A percentile compares a stretch with the other conserved stretches of the same genome.
Conservation (phyloP, 177 flowering plant genomes). For the Vitis hybrid region DNA sequence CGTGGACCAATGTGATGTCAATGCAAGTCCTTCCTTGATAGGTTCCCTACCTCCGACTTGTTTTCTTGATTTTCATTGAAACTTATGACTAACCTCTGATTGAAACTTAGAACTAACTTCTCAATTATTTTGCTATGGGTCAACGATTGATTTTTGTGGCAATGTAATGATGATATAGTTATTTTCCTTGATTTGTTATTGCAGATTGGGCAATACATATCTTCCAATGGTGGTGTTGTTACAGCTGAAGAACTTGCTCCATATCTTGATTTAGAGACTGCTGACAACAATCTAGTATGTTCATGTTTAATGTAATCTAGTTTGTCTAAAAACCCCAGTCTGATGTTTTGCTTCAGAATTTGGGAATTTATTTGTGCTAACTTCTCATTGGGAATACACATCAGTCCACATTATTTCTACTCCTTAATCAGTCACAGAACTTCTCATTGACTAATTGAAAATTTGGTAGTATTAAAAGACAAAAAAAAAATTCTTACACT, state of each 20-base stretch:
- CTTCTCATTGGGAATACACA: neutral
- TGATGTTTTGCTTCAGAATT: constrained; percentile 6
- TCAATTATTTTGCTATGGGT: neutral
- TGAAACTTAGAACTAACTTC: neutral
- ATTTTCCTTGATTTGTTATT: constrained; percentile 12
- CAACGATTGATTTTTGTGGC: neutral
- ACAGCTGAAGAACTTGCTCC: constrained; percentile 98
- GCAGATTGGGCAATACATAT: constrained; percentile 90
- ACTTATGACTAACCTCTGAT: neutral
- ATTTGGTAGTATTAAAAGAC: neutral
- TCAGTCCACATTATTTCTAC: neutral
- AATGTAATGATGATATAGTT: neutral
- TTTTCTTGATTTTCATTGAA: neutral
- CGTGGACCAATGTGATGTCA: neutral
- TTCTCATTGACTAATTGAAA: neutral
- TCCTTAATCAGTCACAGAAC: neutral
- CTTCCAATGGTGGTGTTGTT: constrained; percentile 91
- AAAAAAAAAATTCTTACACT: neutral
- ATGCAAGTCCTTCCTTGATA: neutral
- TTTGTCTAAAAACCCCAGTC: neutral
- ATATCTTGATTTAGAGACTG: constrained; percentile 72
- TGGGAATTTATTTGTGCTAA: neutral
- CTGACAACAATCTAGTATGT: constrained; percentile 38
- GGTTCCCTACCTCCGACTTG: neutral
- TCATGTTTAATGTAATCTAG: neutral